Conservation (phyloP, 352 stramenopile species). For the Pythium volutum region DNA sequence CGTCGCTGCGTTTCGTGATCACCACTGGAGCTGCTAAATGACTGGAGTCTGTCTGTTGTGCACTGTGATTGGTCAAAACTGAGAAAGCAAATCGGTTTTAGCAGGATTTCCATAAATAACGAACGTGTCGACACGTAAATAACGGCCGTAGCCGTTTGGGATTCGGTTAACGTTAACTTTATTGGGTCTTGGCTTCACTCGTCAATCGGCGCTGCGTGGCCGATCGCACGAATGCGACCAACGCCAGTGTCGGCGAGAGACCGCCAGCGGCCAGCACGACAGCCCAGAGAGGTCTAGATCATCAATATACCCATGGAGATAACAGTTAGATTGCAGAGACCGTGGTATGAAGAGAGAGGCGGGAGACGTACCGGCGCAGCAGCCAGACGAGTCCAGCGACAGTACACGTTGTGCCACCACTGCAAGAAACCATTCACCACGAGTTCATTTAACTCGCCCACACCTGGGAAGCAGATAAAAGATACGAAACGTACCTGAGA, state of each 20-base stretch:
- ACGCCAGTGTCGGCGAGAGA: constrained; percentile 27
- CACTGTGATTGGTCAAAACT: constrained; percentile 23
- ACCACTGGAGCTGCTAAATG: constrained; percentile 24
- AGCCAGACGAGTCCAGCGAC: constrained; percentile 50
- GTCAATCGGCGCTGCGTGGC: neutral
- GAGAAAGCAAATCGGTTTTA: constrained; percentile 5
- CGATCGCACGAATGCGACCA: constrained; percentile 28
- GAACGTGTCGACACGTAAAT: constrained; percentile 1
- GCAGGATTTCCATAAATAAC: constrained; percentile 8
- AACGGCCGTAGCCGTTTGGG: constrained; percentile 9
- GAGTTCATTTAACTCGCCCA: neutral
- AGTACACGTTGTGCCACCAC: constrained; percentile 45
- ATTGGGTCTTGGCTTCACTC: constrained; percentile 10
- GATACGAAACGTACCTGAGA: constrained; percentile 14
- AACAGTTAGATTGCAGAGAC: neutral
- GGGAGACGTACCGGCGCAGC: constrained; percentile 36
- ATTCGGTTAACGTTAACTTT: constrained; percentile 14
- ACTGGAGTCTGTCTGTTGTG: constrained; percentile 26
- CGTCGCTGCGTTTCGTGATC: constrained; percentile 11
- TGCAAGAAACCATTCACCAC: constrained; percentile 4
- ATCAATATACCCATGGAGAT: neutral
- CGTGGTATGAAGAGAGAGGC: too few relatives aligned
- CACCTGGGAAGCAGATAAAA: neutral
- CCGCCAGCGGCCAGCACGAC: constrained; percentile 31
- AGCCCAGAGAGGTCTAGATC: constrained; percentile 47